Evolutionary conservation across 2,329 filamentous ascomycete species (phyloP), one percentile per base, ranked within the genome.

Genomic region (Furcasterigmium sp.): DNA sequence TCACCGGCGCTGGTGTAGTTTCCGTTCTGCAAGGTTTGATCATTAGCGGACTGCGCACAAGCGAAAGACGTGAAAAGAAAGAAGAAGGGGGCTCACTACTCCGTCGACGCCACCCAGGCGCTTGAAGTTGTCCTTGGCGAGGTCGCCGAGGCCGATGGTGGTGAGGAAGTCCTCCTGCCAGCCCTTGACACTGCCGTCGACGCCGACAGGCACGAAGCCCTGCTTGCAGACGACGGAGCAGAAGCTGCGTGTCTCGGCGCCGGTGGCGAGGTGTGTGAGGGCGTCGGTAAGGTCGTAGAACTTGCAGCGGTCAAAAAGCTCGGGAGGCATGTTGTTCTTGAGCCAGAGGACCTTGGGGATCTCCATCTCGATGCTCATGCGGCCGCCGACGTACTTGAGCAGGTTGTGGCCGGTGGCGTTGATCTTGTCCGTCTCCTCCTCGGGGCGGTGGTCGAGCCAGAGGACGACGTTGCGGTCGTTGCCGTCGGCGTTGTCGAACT

Each of bases 321-420:
- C 87, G 43, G 85, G 76, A 3, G 93, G 86, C 93, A 98, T 97
- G 68, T 97, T 80, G 67, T 95, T 95, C 77, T 97, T 97, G 60
- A 98, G 76, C 93, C 93, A 98, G 45, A 97, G 75, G 2, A 96
- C 88, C 70, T 98, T 98, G 51, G 93, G 93, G 44, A 98, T 94
- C 65, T 98, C 93, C 93, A 98, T 98, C 73, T 98, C 93, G 52
- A 96, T 91, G 62, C 89, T 95, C 93, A 98, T 98, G 62, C 86
- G 91, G 50, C 93, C 93, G 54, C 93, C 93, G 15, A 98, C 93
- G 60, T 98, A 98, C 58, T 90, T 86, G 46, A 98, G 80, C 42
- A 98, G 74, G 64, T 94, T 93, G 72, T 98, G 93, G 42, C 84
- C 77, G 3, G 93, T 97, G 43, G 82, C 81, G 64, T 98, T 98